Evolutionary conservation across 2,329 filamentous ascomycete genomes (phyloP).

Genomic region (Nothopassalora personata): DNA sequence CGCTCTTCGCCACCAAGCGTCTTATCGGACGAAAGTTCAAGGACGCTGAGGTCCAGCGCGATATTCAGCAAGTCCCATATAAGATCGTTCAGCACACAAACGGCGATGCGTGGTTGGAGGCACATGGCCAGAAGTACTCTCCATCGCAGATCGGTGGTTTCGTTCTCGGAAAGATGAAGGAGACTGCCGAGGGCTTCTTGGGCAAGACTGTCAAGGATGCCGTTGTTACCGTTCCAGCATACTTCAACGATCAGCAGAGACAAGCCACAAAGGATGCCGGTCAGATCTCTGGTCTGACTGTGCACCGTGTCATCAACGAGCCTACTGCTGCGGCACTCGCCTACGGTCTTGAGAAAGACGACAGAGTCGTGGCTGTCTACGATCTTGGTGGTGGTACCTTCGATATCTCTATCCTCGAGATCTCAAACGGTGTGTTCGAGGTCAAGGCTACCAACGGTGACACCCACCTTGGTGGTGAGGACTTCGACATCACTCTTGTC

Average conservation of each 20-base stretch:
- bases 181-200: slow-evolving; percentile 91
- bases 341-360: slow-evolving; percentile 94
- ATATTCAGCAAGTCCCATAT: slow-evolving; percentile 96
- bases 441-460: slow-evolving; percentile 99
- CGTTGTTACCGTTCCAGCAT: slow-evolving; percentile 92
- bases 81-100: slow-evolving; percentile 97
- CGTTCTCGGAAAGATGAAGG: slow-evolving; percentile 97
- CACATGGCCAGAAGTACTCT: slow-evolving; percentile 91
- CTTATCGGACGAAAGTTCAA: slow-evolving; percentile 97
- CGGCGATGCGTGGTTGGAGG: slow-evolving; percentile 92
- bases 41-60: slow-evolving; percentile 88
- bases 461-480: slow-evolving; percentile 95
- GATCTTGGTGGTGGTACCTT: slow-evolving; percentile 98
- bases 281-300: slow-evolving; percentile 92
- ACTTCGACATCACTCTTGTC: slow-evolving; percentile 93
- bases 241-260: slow-evolving; percentile 98
- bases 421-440: slow-evolving; percentile 96
- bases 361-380: slow-evolving; percentile 89
- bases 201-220: slow-evolving; percentile 90
- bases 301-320: slow-evolving; percentile 97
- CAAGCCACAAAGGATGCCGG: slow-evolving; percentile 98
- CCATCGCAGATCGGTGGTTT: slow-evolving; percentile 98
- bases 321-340: slow-evolving; percentile 92
- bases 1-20: slow-evolving; percentile 96
- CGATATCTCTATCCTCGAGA: slow-evolving; percentile 96